Conservation (phyloP, 768 basidiomycete genomes). For the Omphalotus guepiniiformis region DNA sequence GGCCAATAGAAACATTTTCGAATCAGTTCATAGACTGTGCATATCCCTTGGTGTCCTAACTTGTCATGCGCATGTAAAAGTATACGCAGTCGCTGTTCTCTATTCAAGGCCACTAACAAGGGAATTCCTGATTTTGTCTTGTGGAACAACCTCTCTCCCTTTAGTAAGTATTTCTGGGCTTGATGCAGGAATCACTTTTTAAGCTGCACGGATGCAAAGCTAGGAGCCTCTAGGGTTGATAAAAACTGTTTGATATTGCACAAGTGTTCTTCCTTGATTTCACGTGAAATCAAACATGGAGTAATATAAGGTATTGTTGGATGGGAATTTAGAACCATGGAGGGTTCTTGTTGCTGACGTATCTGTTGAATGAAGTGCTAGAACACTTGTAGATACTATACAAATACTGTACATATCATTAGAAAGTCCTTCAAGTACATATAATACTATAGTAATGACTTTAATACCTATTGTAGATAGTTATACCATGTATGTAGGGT, state of each 20-base stretch:
- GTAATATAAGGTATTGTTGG: not conserved
- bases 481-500: no score
- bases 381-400: no score
- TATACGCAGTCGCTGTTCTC: constrained; percentile 9
- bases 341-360: not conserved
- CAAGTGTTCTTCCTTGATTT: not conserved
- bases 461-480: no score
- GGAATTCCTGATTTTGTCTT: constrained; percentile 5
- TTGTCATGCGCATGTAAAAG: constrained; percentile 19
- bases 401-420: no score
- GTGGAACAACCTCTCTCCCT: not conserved
- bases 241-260: not conserved
- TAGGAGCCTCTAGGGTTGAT: not conserved
- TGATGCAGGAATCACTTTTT: constrained; percentile 1
- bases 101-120: constrained; percentile 14
- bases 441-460: no score
- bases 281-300: not conserved
- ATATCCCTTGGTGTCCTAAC: not conserved
- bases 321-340: not conserved
- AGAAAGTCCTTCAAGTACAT: no score
- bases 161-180: not conserved
- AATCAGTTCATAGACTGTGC: not conserved
- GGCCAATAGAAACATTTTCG: constrained; percentile 28
- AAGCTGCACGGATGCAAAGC: not conserved
- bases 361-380: no score